Evolutionary conservation across 352 stramenopile genomes (phyloP).

Genomic region (Paralagenidium karlingii): DNA sequence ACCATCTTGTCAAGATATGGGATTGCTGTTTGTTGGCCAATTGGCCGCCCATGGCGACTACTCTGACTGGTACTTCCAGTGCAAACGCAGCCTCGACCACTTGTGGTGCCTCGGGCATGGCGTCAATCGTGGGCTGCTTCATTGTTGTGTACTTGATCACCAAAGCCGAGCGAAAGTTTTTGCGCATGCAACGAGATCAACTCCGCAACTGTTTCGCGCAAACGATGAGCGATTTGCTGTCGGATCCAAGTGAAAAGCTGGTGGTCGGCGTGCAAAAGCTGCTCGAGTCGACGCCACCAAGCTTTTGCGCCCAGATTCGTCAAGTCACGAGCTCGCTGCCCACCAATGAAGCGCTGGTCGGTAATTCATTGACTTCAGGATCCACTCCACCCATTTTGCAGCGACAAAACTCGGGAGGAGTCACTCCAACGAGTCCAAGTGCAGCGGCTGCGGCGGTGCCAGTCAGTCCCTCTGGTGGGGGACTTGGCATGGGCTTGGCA

Average conservation of each 20-base stretch:
- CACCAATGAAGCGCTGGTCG: background rate
- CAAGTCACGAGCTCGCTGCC: slow-evolving; percentile 14
- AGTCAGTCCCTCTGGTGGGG: too few species aligned
- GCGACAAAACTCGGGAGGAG: too few species aligned
- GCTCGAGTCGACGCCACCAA: slow-evolving; percentile 47
- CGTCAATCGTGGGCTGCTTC: slow-evolving; percentile 30
- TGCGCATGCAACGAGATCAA: slow-evolving; percentile 60
- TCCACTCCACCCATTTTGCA: too few species aligned
- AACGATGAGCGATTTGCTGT: slow-evolving; percentile 35
- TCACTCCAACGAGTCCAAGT: too few species aligned
- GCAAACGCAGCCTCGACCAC: slow-evolving; percentile 4
- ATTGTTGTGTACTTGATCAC: slow-evolving; percentile 30
- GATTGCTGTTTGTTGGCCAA: slow-evolving; percentile 55
- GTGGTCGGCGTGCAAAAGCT: slow-evolving; percentile 26
- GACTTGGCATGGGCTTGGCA: too few species aligned
- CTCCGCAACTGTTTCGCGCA: slow-evolving; percentile 53
- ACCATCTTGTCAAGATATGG: slow-evolving; percentile 52
- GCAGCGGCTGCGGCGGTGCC: too few species aligned
- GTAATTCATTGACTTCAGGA: too few species aligned
- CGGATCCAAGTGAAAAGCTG: slow-evolving; percentile 18
- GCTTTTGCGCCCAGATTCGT: slow-evolving; percentile 37
- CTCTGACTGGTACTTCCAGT: slow-evolving; percentile 11
- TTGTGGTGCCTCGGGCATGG: too few species aligned
- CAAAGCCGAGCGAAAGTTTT: slow-evolving; percentile 36
- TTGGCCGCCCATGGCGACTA: too few species aligned